Base-by-base conservation (phyloP, 73 alveolate species). In the Diophrys appendiculata region DNA sequence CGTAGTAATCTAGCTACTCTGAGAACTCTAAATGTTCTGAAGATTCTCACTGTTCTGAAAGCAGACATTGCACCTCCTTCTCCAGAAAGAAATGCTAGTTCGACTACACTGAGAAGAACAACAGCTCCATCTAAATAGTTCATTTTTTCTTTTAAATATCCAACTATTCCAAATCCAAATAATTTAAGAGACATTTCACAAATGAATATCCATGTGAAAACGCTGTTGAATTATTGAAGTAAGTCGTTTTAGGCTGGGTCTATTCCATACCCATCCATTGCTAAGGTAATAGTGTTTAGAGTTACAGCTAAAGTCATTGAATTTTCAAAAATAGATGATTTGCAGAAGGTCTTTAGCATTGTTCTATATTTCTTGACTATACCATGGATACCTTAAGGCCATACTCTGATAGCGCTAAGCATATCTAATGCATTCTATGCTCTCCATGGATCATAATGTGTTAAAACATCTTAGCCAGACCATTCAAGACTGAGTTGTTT, bases 11-110 rank as follows among this genome's bases (percentile, higher is more conserved):
- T 87, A 2, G 99, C 94, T 18, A 97, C 93, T 83, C 99, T 90
- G 56, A 97, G 90, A 22, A 97, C 98, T 86, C 99, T 91, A 55
- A 96, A 92, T 56, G 98, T 93, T 76, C 99, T 91, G 76, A 97
- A 94, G 53, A 96, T 96, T 91, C 98, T 96, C 22, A 96, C 88
- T 52, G 98, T 86, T 80, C 96, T 83, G 33, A 97, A 92, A 34
- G 97, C 97, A 14, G 95, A 80, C 29, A 90, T 80, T 31, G 93
- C 83, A 25, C 96, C 92, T 30, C 95, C 93, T n/a, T n/a, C n/a
- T n/a, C 93, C 91, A 28, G 96, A 90, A 1, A 79, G 52, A 32
- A 91, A 72, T 1, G 91, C 85, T 91, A 97, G 81, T 70, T 97
- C 99, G 18, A 94, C 72, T 30, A 97, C 75, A 22, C 98, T 87